Percentiles rank a stretch among this genome's conserved stretches.
phyloP scores from a whole-genome alignment of 1,284 basidiomycete genomes.

The Cutaneotrichosporon cutaneum region DNA sequence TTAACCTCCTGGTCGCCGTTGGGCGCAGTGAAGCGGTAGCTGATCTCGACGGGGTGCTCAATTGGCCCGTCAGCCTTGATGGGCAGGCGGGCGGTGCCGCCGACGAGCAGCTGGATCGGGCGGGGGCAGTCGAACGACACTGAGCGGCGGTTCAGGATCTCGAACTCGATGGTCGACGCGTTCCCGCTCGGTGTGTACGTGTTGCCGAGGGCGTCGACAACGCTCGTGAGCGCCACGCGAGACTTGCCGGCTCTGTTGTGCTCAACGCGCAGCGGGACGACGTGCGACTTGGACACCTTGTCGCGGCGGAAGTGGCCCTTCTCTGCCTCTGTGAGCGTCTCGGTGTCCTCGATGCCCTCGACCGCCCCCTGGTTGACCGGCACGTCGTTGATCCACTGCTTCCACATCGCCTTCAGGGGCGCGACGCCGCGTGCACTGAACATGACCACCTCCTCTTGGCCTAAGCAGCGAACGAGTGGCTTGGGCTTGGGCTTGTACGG shows the following conservation, averaged over 20 bases:
- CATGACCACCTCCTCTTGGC: slow-evolving; percentile 64
- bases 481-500: slow-evolving; percentile 48
- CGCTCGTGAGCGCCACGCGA: slow-evolving; percentile 45
- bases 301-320: slow-evolving; percentile 33
- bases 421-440: slow-evolving; percentile 73
- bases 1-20: slow-evolving; percentile 46
- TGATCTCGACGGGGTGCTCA: slow-evolving; percentile 27
- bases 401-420: slow-evolving; percentile 74
- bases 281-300: slow-evolving; percentile 40
- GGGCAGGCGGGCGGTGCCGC: slow-evolving; percentile 31
- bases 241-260: slow-evolving; percentile 52
- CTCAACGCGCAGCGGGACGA: slow-evolving; percentile 39
- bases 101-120: slow-evolving; percentile 70
- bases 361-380: slow-evolving; percentile 67
- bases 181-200: slow-evolving; percentile 47
- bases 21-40: slow-evolving; percentile 29
- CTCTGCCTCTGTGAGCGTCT: slow-evolving; percentile 24
- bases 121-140: slow-evolving; percentile 71
- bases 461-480: slow-evolving; percentile 65
- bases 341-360: slow-evolving; percentile 72
- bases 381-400: slow-evolving; percentile 54
- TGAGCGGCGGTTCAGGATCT: slow-evolving; percentile 72
- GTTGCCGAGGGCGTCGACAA: slow-evolving; percentile 56
- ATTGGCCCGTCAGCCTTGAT: slow-evolving; percentile 30
- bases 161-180: slow-evolving; percentile 60